Conservation (phyloP, 2,329 filamentous ascomycete genomes). For the Aureobasidium lini region DNA sequence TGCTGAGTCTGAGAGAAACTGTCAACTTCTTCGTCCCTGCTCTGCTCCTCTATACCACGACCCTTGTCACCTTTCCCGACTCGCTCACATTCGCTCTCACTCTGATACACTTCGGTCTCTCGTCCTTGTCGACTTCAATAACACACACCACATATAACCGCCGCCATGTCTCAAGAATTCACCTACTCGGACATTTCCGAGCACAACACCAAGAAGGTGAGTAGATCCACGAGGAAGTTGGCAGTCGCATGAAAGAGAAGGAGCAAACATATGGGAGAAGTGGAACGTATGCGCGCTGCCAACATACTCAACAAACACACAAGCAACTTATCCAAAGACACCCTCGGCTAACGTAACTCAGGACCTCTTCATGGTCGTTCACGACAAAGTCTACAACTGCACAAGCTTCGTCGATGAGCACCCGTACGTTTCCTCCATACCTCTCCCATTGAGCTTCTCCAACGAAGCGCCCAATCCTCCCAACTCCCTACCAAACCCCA, state of each 20-base stretch:
- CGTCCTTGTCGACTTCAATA: not conserved
- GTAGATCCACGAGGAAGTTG: not conserved
- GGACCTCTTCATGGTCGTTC: slow-evolving; percentile 83
- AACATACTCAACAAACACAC: not conserved
- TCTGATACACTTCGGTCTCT: not conserved
- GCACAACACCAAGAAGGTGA: slow-evolving; percentile 76
- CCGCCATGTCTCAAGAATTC: slow-evolving; percentile 51
- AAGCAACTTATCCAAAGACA: not conserved
- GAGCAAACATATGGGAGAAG: not conserved
- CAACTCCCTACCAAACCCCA: not conserved
- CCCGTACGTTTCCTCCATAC: slow-evolving; percentile 53
- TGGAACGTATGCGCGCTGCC: not conserved
- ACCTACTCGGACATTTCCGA: slow-evolving; percentile 75
- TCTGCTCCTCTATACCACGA: not conserved
- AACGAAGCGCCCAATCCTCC: not conserved
- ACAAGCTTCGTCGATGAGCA: slow-evolving; percentile 94
- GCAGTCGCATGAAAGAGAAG: not conserved
- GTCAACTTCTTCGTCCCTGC: slow-evolving; percentile 10
- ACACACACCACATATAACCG: not conserved
- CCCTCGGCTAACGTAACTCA: not conserved
- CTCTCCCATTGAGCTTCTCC: not conserved
- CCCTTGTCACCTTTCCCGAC: not conserved
- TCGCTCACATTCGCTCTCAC: not conserved
- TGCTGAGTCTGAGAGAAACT: not conserved
- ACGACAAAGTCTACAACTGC: slow-evolving; percentile 93